Evolutionary conservation across 2,329 filamentous ascomycete genomes (phyloP), one percentile per base, ranked within the genome.

Genomic region (Plectosphaerella plurivora): DNA sequence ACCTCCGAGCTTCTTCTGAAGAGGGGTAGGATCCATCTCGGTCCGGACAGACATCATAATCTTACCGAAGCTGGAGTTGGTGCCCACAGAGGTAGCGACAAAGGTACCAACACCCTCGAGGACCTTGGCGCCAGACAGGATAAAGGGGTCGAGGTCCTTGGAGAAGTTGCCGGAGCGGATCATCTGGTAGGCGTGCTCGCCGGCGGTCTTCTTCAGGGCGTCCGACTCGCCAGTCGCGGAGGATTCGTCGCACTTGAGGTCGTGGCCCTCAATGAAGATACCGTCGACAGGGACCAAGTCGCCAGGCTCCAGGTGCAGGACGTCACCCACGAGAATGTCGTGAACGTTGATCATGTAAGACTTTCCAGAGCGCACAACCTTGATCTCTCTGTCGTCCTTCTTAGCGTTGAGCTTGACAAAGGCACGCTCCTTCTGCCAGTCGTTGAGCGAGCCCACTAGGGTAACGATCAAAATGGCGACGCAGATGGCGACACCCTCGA

Each of bases 161-260:
- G 60, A 57, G 11, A 61, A 73, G 18, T 75, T 72, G 37, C 70
- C 73, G 24, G 74, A 70, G 46, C 77, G 71, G 14, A 87, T 73
- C 10, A 73, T 73, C 41, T 76, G 68, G 69, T 79, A 82, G 47
- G 84, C 83, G 47, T 82, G 76, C 11, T 82, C 74, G 12, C 78
- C 84, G 5, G 73, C 65, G 0, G 77, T 82, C 70, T 90, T 90
- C 67, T 83, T 85, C 65, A 89, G 79, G 49, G 85, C 77, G 60
- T 90, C 86, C 1, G 86, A 89, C 68, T 90, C 87, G 58, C 87
- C 87, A 24, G 87, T 89, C 1, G 84, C 84, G 11, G 86, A 88
- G 3, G 85, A 88, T 62, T 90, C 87, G 59, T 89, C 87, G 60
- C 86, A 90, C 65, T 86, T 74, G 53, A 77, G 61, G 4, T 68